Conservation (phyloP, 495 filamentous ascomycete species). For the Podospora appendiculata region DNA sequence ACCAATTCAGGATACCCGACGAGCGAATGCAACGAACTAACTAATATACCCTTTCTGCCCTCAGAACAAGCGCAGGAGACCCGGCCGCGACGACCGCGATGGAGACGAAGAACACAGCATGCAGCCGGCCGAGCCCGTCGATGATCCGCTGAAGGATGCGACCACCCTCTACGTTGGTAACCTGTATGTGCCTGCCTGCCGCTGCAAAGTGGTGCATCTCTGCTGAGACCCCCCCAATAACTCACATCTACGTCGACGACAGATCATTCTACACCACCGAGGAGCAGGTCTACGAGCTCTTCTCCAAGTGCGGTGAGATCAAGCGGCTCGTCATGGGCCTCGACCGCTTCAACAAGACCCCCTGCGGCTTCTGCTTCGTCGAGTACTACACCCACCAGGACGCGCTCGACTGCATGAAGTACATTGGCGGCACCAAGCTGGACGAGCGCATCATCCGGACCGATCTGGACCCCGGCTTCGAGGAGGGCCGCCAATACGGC, state of each 20-base stretch:
- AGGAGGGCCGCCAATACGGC: slow-evolving; percentile 92
- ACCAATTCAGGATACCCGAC: not conserved
- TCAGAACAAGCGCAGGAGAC: slow-evolving; percentile 57
- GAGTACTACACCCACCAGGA: slow-evolving; percentile 98
- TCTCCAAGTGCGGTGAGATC: slow-evolving; percentile 94
- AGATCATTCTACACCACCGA: slow-evolving; percentile 99
- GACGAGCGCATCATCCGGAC: slow-evolving; percentile 95
- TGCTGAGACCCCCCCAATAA: not conserved
- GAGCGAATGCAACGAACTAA: not conserved
- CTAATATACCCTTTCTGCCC: slow-evolving; percentile 6
- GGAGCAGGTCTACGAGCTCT: slow-evolving; percentile 97
- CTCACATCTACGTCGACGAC: slow-evolving; percentile 1
- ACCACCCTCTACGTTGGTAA: slow-evolving; percentile 97
- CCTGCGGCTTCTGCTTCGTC: slow-evolving; percentile 98
- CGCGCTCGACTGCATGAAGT: slow-evolving; percentile 95
- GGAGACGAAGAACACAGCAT: slow-evolving; percentile 39
- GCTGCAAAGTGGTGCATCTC: not conserved
- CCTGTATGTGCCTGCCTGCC: slow-evolving; percentile 50
- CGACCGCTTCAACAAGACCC: slow-evolving; percentile 93
- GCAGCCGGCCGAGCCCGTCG: slow-evolving; percentile 43
- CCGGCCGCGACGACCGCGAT: slow-evolving; percentile 51
- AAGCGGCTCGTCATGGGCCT: slow-evolving; percentile 98
- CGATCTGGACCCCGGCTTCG: slow-evolving; percentile 94
- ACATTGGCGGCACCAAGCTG: slow-evolving; percentile 96
- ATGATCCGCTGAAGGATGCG: slow-evolving; percentile 74